Evolutionary conservation across 176 grass and related monocot species (phyloP).

Genomic region (Puccinellia tenuiflora): DNA sequence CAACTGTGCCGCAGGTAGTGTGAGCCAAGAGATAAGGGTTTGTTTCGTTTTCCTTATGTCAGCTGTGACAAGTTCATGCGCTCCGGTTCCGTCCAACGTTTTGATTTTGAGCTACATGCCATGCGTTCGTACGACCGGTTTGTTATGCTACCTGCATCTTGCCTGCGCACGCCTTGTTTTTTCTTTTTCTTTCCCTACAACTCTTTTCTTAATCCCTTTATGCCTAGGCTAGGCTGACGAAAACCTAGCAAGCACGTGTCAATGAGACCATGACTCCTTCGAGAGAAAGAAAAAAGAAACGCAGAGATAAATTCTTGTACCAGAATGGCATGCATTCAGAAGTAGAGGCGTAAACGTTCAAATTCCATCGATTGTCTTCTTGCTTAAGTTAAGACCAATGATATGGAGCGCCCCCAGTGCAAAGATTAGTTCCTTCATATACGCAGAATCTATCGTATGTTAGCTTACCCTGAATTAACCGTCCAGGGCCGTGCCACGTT

Average conservation of each 20-base stretch:
- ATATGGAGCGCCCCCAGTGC: background rate
- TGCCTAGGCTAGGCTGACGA: background rate
- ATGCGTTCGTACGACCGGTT: background rate
- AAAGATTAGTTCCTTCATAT: background rate
- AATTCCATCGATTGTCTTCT: background rate
- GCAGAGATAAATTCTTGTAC: background rate
- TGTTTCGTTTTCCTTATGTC: constrained; percentile 32
- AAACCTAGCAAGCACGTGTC: background rate
- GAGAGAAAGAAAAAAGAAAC: background rate
- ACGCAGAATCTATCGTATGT: background rate
- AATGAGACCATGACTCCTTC: background rate
- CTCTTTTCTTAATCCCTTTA: background rate
- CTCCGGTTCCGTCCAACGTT: constrained; percentile 15
- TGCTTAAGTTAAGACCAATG: background rate
- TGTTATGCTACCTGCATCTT: background rate
- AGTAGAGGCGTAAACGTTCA: background rate
- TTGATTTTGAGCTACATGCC: background rate
- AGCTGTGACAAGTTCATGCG: background rate
- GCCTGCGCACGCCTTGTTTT: background rate
- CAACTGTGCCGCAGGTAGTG: constrained; percentile 12
- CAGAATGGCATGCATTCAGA: background rate
- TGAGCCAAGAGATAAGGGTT: background rate
- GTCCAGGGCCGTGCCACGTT: background rate
- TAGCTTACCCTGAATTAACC: background rate
- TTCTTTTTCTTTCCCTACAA: background rate